Evolutionary conservation across 164 flowering plant species (phyloP).

Genomic region (Vitis cinerea): DNA sequence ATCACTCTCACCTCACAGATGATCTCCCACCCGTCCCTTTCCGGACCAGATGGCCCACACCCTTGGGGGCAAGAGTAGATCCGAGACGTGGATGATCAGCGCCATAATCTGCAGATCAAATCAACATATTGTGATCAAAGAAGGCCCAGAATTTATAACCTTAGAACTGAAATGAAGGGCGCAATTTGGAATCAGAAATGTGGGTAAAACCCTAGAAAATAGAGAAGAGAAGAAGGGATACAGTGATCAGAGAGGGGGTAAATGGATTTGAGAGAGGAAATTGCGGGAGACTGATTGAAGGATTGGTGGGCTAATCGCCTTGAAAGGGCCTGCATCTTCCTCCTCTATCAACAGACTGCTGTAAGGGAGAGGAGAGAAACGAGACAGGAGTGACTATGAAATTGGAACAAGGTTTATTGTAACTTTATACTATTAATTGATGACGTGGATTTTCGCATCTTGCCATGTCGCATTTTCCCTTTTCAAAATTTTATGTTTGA

Average conservation of each 20-base stretch:
- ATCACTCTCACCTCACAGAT: slow-evolving; percentile 73
- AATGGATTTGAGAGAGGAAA: slow-evolving; percentile 43
- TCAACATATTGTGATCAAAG: neutral
- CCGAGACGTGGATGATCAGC: slow-evolving; percentile 54
- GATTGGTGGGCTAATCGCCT: slow-evolving; percentile 49
- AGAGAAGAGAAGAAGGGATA: slow-evolving; percentile 10
- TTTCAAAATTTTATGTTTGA: no score
- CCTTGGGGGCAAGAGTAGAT: slow-evolving; percentile 63
- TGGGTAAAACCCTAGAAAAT: slow-evolving; percentile 9
- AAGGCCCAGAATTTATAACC: neutral
- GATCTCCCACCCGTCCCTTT: slow-evolving; percentile 99
- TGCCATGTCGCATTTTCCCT: no score
- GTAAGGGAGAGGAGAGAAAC: neutral
- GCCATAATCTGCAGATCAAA: slow-evolving; percentile 50
- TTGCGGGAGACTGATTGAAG: slow-evolving; percentile 25
- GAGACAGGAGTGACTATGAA: neutral
- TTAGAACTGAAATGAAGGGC: neutral
- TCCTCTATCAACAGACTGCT: neutral
- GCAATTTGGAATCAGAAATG: neutral
- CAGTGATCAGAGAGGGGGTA: slow-evolving; percentile 39
- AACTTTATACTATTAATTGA: no score
- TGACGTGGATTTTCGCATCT: no score
- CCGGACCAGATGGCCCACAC: slow-evolving; percentile 74
- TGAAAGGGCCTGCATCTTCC: slow-evolving; percentile 69
- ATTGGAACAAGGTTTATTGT: no score